Base-by-base conservation (phyloP, 202 grass and related monocot genomes). In the Setaria viridis region DNA sequence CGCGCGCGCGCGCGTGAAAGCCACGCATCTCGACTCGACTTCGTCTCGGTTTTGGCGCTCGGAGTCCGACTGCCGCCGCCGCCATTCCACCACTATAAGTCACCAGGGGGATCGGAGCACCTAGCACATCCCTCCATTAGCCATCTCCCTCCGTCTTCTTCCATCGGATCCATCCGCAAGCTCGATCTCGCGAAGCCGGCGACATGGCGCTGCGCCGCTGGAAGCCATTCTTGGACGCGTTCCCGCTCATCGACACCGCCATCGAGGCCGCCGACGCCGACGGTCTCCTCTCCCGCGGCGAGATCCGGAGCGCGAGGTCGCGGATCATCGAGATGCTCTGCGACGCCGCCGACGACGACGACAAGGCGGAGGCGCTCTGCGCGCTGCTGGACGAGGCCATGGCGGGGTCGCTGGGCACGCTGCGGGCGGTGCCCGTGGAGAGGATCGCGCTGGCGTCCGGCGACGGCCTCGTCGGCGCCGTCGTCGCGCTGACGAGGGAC, bases 171-270 rank as follows among this genome's bases (percentile, higher is more conserved):
- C 20, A 58, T n/a, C 20, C 55, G 19, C 51, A 17, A 54, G 7
- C 15, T 54, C 51, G 51, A 57, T 20, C 43, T 45, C 57, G 57
- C 9, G 9, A n/a, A 1, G 8, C 57, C 56, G 56, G 58, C 58
- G 58, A 62, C 56, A 62, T 62, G 58, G 58, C 58, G 10, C 58
- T 62, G 21, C 58, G 58, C 58, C 58, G 58, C 58, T 62, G 58
- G 58, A 62, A 62, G 58, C 10, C 58, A 9, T 62, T 62, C 58
- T 10, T 62, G 21, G 21, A 21, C n/a, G 58, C 58, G 21, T 62
- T 62, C 58, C 21, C 21, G n/a, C 58, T 11, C 58, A 62, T 62
- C 21, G 58, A 62, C 58, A 0, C 58, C 58, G 58, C 57, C 57
- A 59, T 59, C 57, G n/a, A 59, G 57, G 57, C 2, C 57, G 7